A percentile compares a stretch with the other conserved stretches of the same genome.
phyloP scores from a whole-genome alignment of 306 rosid genomes.

The Clitoria ternatea region DNA sequence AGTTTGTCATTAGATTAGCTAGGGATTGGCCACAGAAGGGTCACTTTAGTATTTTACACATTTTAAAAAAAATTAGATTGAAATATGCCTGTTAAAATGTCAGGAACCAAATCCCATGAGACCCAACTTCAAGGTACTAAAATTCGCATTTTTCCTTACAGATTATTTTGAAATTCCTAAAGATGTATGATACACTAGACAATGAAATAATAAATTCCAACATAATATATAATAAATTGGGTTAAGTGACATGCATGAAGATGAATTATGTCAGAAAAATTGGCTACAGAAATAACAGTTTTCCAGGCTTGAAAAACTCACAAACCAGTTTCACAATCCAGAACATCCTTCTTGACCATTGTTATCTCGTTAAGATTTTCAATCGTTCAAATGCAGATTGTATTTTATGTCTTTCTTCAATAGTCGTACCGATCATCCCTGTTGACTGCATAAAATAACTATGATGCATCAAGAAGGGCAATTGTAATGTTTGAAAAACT shows the following conservation, averaged over 20 bases:
- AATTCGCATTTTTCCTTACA: background rate
- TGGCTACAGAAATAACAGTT: background rate
- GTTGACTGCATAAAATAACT: conserved; percentile 46
- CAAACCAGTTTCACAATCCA: background rate
- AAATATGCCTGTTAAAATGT: background rate
- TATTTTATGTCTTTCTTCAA: conserved; percentile 53
- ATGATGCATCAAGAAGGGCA: background rate
- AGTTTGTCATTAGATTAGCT: too few species aligned
- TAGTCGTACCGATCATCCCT: conserved; percentile 27
- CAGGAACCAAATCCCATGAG: background rate
- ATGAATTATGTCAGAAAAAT: background rate
- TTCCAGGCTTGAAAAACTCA: conserved; percentile 26
- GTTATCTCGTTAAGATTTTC: conserved; percentile 22
- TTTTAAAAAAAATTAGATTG: background rate
- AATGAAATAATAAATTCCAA: background rate
- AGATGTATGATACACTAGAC: background rate
- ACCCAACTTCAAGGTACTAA: background rate
- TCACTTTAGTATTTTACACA: background rate
- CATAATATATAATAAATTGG: background rate
- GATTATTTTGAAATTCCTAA: background rate
- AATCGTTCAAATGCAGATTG: conserved; percentile 38
- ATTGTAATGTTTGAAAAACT: background rate
- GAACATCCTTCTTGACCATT: conserved; percentile 12
- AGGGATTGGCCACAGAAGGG: background rate
- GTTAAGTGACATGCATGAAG: background rate